Evolutionary conservation across 306 rosid genomes (phyloP), one percentile per base, ranked within the genome.

Genomic region (Quercus aquifolioides): DNA sequence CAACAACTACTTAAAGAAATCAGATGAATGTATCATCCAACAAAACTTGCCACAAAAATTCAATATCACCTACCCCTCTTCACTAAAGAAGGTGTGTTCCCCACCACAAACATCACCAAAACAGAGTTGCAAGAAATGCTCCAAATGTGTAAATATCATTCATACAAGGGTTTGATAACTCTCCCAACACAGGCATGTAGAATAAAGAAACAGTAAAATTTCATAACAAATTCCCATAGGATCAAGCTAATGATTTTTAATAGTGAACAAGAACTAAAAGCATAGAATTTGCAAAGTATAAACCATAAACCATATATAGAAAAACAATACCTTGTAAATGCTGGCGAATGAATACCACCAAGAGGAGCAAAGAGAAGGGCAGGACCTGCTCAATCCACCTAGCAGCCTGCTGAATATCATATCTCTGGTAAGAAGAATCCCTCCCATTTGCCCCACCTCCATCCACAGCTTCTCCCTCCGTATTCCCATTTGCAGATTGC

Each of bases 341-440:
- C 86, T 96, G 99, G 73, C 99, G 91, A 62, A 96, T 91, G 88
- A 96, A 96, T 74, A 96, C 98, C 52, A 96, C 97, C 89, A 96
- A 83, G n/a, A 93, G 90, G 74, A 96, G 99, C 85, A 96, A 89
- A 15, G 97, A 91, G 80, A 96, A 93, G 20, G 99, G 98, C 73
- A 96, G 87, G 21, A 93, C 89, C 84, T 96, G 98, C 77, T 93
- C 99, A 82, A 96, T 88, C 96, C 99, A 91, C 88, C 96, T 85
- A 56, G 99, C 97, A 15, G 93, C 99, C 90, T 96, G 99, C 82
- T 96, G 99, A 87, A 96, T 93, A 74, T 96, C 99, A 17, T 96
- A 96, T 83, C 99, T 90, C 80, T 91, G 98, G 84, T 93, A 96
- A 28, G 99, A 90, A 68, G 99, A 93, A 78, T 96, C 99, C 86